These are phyloP conservation scores for Arthrobotrys pseudoclavata DNA, from an alignment of 2,329 filamentous ascomycete genomes.

Conservation along the genomic window DNA sequence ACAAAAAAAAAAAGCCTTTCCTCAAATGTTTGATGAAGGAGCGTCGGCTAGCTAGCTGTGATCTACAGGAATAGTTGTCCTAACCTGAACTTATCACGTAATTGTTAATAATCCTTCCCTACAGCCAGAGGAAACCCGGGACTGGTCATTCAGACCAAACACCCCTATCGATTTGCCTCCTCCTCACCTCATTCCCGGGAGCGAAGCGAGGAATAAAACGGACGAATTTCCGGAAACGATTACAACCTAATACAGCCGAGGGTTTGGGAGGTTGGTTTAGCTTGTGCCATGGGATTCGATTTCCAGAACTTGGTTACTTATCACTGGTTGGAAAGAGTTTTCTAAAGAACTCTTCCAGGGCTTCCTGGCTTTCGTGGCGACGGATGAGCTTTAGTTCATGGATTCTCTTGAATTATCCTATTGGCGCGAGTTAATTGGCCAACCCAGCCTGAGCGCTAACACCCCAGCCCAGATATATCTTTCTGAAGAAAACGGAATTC, in stretches of 20 bases:
- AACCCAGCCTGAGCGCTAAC: background rate
- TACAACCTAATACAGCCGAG: conserved; percentile 25
- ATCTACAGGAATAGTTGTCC: conserved; percentile 11
- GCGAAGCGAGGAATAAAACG: conserved; percentile 38
- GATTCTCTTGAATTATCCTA: conserved; percentile 9
- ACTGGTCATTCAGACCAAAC: background rate
- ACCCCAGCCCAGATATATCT: background rate
- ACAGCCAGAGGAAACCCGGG: conserved; percentile 32
- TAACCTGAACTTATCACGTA: conserved; percentile 29
- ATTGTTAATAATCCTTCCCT: conserved; percentile 28
- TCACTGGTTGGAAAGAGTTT: background rate
- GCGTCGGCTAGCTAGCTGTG: background rate
- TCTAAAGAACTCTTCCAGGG: background rate
- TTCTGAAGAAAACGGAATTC: background rate
- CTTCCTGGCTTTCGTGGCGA: background rate
- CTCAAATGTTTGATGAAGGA: conserved; percentile 10
- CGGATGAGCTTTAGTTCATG: background rate
- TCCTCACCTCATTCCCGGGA: conserved; percentile 28
- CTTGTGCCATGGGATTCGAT: background rate
- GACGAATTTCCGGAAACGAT: conserved; percentile 44
- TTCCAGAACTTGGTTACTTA: background rate
- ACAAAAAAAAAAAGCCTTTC: background rate
- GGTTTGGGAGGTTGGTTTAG: background rate
- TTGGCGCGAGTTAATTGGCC: conserved; percentile 6
- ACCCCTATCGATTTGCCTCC: background rate